Base-by-base conservation (phyloP, 2,329 filamentous ascomycete species). In the Cytospora piceae region DNA sequence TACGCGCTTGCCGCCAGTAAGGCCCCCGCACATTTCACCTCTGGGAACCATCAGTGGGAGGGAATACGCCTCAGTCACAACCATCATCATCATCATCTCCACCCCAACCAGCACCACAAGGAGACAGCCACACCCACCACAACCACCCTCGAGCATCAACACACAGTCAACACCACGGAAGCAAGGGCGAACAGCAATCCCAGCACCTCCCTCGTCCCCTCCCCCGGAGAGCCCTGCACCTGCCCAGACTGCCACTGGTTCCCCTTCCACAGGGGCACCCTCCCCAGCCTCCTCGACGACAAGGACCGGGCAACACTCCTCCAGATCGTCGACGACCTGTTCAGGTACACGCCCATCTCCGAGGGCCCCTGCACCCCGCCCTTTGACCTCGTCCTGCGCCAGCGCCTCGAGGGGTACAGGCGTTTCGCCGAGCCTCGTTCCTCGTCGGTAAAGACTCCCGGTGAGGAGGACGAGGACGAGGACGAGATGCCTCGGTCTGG, bases 401-500 rank as follows among this genome's bases (percentile, higher is more conserved):
- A 39, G 37, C 37, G 37, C 7, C 37, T 39, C 37, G 37, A 12
- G 6, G 6, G 32, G 6, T 11, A 34, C 11, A 9, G 32, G 32
- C 32, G 6, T 7, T 12, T 8, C 12, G 7, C 32, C 12, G 32
- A 34, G 6, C 32, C 7, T 7, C n/a, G n/a, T n/a, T n/a, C n/a
- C n/a, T 15, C 39, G 2, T 17, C 37, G 2, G 12, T 11, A 1
- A 17, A 39, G 11, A 8, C 32, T 6, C 2, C 12, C 14, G 39
- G 15, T 2, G 39, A 42, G 39, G 46, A 24, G 46, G n/a, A 22
- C n/a, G n/a, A 24, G n/a, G 46, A 14, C n/a, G 3, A 22, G 46
- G 46, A 49, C 46, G 22, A 8, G 14, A 67, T 67, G 65, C 53
- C 58, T 22, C 65, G 65, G 3, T 61, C 56, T 8, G 65, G 65